Evolutionary conservation across 208 protist genomes (phyloP), one percentile per base, ranked within the genome.

Genomic region (Herpetomonas samuelpessoai): DNA sequence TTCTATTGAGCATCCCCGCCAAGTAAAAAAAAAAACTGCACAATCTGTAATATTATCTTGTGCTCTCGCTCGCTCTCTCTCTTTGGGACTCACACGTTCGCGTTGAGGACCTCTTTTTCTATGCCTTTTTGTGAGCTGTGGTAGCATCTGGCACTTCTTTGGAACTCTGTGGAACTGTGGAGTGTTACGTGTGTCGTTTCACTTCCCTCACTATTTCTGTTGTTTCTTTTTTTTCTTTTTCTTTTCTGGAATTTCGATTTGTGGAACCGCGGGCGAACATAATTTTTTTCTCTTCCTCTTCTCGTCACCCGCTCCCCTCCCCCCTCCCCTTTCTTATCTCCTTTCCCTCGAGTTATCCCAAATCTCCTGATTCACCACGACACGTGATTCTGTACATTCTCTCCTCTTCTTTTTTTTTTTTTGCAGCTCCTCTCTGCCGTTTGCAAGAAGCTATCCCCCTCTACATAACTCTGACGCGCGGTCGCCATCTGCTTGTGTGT

Each of bases 331-430:
- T 31, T 35, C 50, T 21, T n/a, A 2, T 19, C 50, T 55, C 3
- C 12, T 14, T 25, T 55, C 50, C n/a, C 50, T 19, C 19, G 9
- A 2, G 38, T 18, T 60, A 9, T 44, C 28, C 29, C 29, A n/a
- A n/a, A n/a, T n/a, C n/a, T n/a, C n/a, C n/a, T n/a, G n/a, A n/a
- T n/a, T n/a, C n/a, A n/a, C n/a, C n/a, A n/a, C n/a, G n/a, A n/a
- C n/a, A n/a, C 52, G 22, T 45, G 3, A 29, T 9, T 18, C 21
- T 18, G 18, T 71, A 21, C 28, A 49, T 49, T 29, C 25, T 56
- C 7, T 64, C 55, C 27, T 45, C 9, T 27, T 26, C 35, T 55
- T 28, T 18, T 58, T 26, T 65, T 50, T 18, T 59, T 66, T 57
- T 51, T n/a, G n/a, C n/a, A n/a, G n/a, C n/a, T n/a, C n/a, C n/a